Evolutionary conservation across 2,329 filamentous ascomycete species (phyloP).

Genomic region (Hypoxylon sp.): DNA sequence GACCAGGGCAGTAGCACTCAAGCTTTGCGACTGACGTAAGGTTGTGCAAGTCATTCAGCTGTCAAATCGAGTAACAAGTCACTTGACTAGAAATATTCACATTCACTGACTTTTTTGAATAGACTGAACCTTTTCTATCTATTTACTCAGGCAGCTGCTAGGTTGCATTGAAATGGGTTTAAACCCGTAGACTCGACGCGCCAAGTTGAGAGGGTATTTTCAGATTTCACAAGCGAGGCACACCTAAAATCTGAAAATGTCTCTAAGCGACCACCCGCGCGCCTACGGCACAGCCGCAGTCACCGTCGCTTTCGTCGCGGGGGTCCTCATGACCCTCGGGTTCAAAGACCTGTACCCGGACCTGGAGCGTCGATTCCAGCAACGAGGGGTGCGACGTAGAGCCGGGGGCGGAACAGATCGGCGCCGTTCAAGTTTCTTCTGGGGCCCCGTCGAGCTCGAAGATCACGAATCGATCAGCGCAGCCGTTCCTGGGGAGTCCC

Average conservation of each 20-base stretch:
- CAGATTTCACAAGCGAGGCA: conserved; percentile 1
- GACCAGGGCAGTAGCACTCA: conserved; percentile 7
- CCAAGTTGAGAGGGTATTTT: conserved; percentile 1
- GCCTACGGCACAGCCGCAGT: conserved; percentile 76
- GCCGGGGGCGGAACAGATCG: conserved; percentile 34
- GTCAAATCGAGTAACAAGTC: conserved; percentile 20
- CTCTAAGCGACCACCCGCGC: conserved; percentile 71
- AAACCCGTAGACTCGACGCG: conserved; percentile 4
- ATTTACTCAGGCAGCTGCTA: background rate
- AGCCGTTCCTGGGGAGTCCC: conserved; percentile 40
- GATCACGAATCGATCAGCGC: conserved; percentile 60
- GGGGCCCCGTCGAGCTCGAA: conserved; percentile 67
- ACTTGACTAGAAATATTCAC: conserved; percentile 16
- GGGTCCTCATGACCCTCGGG: conserved; percentile 79
- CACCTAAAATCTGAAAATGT: conserved; percentile 60
- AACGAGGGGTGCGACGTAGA: conserved; percentile 52
- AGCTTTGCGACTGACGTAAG: conserved; percentile 22
- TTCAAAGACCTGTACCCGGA: conserved; percentile 86
- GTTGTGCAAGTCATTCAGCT: background rate
- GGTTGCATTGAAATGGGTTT: conserved; percentile 17
- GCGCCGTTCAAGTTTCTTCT: conserved; percentile 61
- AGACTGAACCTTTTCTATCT: background rate
- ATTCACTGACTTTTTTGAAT: background rate
- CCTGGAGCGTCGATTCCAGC: conserved; percentile 74
- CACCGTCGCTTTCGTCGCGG: conserved; percentile 80